Evolutionary conservation across 2,329 filamentous ascomycete genomes (phyloP), one percentile per base, ranked within the genome.

Genomic region (Fusarium sp.): DNA sequence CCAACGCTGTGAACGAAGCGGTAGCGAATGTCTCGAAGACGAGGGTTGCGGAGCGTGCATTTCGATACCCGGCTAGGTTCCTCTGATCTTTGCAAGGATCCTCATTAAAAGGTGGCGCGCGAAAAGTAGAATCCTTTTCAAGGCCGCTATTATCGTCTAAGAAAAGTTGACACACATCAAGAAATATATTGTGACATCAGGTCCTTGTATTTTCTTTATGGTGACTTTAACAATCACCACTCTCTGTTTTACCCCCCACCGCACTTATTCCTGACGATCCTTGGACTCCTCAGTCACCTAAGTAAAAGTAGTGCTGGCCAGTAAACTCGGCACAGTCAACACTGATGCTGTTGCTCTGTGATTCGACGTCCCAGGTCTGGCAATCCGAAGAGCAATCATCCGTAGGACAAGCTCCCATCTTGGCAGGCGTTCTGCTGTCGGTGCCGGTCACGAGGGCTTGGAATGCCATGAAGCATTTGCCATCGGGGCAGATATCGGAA

Each of bases 241-340:
- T 22, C 2, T 22, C 24, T 20, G 7, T 47, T 26, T 24, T 20
- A 20, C 15, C 26, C 17, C 17, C 24, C 17, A 7, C 10, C 10
- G 44, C 10, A 18, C 10, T 13, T n/a, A 1, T 8, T n/a, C 10
- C 12, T 20, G 6, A 11, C 8, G 20, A 26, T 20, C 4, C 28
- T 18, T 7, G 2, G 22, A 22, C 13, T 12, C 4, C 18, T 52
- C 15, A 66, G 26, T 60, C 54, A 7, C 52, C 66, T 28, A 67
- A 33, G 18, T 58, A 67, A 5, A 67, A 65, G 51, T 65, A 67
- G n/a, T 65, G 41, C 22, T 67, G 64, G 3, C 60, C 64, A 26
- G 60, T 65, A 8, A 67, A 58, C 44, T 67, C 51, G 4, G 38
- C 64, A 22, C 60, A 67, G 38, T 67, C 64, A 11, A 67, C 60